Evolutionary conservation across 176 grass and related monocot genomes (phyloP).

Genomic region (Zoysia japonica): DNA sequence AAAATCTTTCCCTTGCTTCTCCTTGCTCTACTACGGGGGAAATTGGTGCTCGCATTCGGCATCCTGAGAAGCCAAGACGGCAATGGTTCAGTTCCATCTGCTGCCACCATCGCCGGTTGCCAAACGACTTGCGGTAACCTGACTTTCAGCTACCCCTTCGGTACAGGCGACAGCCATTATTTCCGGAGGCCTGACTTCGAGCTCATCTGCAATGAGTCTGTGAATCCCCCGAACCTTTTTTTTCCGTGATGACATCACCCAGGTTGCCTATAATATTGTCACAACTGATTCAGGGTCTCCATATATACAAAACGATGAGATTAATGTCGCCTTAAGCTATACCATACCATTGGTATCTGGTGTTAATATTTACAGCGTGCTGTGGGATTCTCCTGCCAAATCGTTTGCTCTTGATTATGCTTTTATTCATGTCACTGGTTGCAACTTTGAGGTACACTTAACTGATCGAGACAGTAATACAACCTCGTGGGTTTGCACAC

Average conservation of each 20-base stretch:
- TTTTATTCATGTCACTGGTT: not conserved
- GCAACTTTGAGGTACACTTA: conserved; percentile 9
- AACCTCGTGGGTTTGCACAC: not conserved
- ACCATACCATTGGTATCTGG: not conserved
- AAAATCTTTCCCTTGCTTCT: too few relatives aligned
- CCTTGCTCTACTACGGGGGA: too few relatives aligned
- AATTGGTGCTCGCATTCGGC: too few relatives aligned
- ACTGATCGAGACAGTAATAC: not conserved
- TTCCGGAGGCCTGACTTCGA: conserved; percentile 24
- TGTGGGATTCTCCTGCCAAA: not conserved
- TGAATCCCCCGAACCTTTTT: conserved; percentile 16
- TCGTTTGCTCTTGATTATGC: not conserved
- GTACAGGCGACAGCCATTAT: conserved; percentile 22
- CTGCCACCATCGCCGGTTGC: conserved; percentile 6
- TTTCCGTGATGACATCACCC: conserved; percentile 17
- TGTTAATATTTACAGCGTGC: not conserved
- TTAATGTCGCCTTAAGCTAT: not conserved
- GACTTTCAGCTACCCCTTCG: conserved; percentile 41
- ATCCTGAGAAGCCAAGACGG: too few relatives aligned
- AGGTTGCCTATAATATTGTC: not conserved
- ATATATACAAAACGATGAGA: not conserved
- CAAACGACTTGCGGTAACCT: conserved; percentile 25
- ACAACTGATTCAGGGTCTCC: not conserved
- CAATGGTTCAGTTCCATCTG: not conserved
- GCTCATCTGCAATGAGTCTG: conserved; percentile 31